Conservation (phyloP, 2,329 filamentous ascomycete genomes). For the Remersonia thermophila region DNA sequence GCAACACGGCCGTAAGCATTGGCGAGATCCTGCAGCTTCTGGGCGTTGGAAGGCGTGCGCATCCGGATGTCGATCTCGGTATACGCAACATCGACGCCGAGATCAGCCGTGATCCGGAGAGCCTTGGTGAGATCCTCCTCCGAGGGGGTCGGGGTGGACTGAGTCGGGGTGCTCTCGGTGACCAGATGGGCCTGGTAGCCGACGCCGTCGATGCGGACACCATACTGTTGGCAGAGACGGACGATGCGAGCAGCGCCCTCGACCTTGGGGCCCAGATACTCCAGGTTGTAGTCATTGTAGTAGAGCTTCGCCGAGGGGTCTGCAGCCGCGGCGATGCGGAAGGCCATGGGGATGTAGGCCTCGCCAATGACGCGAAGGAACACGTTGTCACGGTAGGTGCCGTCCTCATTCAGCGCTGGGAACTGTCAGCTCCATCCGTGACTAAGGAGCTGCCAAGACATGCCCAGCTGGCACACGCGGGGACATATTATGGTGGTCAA, state of each 20-base stretch:
- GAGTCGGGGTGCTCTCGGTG: conserved; percentile 25
- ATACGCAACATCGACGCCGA: conserved; percentile 36
- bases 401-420: conserved; percentile 39
- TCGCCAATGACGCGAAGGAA: conserved; percentile 38
- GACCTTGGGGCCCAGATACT: no score
- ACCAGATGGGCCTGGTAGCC: conserved; percentile 40
- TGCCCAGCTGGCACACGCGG: no score
- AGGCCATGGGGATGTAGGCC: conserved; percentile 39
- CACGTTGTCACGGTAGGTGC: conserved; percentile 32
- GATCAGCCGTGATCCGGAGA: conserved; percentile 28
- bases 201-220: conserved; percentile 37
- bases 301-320: conserved; percentile 32
- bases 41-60: conserved; percentile 25
- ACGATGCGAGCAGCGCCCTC: conserved; percentile 11
- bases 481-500: no score
- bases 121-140: conserved; percentile 20
- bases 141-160: conserved; percentile 22
- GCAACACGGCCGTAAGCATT: conserved; percentile 25
- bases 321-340: conserved; percentile 33
- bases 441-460: no score
- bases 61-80: conserved; percentile 41
- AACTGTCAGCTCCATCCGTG: no score
- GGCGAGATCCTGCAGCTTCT: conserved; percentile 29
- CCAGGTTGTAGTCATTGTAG: conserved; percentile 6
- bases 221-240: conserved; percentile 21